Percentiles rank a stretch among this genome's conserved stretches.
These are phyloP conservation scores for Aspergillus amoenus DNA, from an alignment of 2,329 filamentous ascomycete genomes.

Conservation along the genomic window DNA sequence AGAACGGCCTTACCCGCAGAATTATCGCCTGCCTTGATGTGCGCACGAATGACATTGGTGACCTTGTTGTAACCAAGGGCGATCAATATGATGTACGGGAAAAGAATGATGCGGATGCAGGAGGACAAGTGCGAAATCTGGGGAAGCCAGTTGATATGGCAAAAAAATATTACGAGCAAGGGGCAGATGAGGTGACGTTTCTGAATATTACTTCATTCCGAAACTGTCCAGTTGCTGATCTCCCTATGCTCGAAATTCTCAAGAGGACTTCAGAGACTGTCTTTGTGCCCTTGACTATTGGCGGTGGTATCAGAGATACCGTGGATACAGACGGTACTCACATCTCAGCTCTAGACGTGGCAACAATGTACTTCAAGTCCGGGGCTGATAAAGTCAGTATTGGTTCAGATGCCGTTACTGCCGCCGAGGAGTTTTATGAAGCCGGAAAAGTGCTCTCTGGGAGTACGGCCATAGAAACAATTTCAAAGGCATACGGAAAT, in stretches of 20 bases:
- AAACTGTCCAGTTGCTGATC: slow-evolving; percentile 86
- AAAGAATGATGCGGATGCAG: slow-evolving; percentile 62
- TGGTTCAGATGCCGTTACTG: slow-evolving; percentile 88
- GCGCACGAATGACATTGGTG: slow-evolving; percentile 87
- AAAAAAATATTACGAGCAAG: slow-evolving; percentile 89
- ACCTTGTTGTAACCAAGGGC: slow-evolving; percentile 96
- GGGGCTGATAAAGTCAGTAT: slow-evolving; percentile 98
- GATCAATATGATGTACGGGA: slow-evolving; percentile 98
- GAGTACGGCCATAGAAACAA: slow-evolving; percentile 90
- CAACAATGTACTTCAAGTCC: slow-evolving; percentile 94
- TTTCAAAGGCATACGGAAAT: slow-evolving; percentile 88
- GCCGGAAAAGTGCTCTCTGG: slow-evolving; percentile 69
- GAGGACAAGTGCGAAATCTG: slow-evolving; percentile 76
- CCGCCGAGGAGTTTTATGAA: slow-evolving; percentile 86
- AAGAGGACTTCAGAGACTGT: slow-evolving; percentile 83
- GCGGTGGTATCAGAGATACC: slow-evolving; percentile 91
- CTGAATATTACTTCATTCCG: slow-evolving; percentile 98
- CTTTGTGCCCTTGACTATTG: slow-evolving; percentile 93
- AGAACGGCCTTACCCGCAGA: slow-evolving; percentile 79
- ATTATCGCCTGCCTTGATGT: slow-evolving; percentile 97
- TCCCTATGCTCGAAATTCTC: slow-evolving; percentile 94
- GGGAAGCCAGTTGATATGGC: slow-evolving; percentile 97
- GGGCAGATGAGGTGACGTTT: slow-evolving; percentile 95
- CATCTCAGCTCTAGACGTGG: slow-evolving; percentile 88
- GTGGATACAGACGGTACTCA: slow-evolving; percentile 82